Base-by-base conservation (phyloP, 768 basidiomycete genomes). In the Psilocybe sp. region DNA sequence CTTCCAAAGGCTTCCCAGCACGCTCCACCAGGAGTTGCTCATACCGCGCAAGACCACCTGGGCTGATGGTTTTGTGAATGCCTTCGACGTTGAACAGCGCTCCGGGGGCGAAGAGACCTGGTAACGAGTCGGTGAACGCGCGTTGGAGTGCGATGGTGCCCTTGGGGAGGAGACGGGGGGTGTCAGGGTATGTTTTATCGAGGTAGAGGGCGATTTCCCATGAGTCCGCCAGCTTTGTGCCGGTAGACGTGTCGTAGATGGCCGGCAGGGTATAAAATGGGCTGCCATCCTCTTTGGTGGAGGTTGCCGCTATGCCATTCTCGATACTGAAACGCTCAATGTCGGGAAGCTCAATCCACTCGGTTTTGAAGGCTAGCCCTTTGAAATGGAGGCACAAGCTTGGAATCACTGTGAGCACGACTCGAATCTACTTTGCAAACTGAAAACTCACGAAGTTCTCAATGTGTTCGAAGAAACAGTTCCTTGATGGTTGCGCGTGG, bases 331-430 rank as follows among this genome's bases (percentile, higher is more conserved):
- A 55, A 0, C 44, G 20, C 44, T 63, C 71, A 44, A 84, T 75
- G 46, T 82, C 77, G 3, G 75, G 75, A 52, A 70, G 77, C 50
- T 81, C 79, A 46, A 82, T 59, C 74, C 76, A 79, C 40, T 73
- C 68, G 4, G 79, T 80, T 55, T 66, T 71, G 63, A 76, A 76
- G 1, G 72, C 54, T n/a, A 70, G 47, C 2, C 59, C 62, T 60
- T 70, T 72, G 58, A 62, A 69, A 50, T 70, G 71, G 44, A 74
- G 56, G 33, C 60, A 56, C 40, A 65, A 70, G 49, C 69, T 69
- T 46, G 12, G 6, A 16, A 15, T 7, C 4, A 28, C 23, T 3
- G 23, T 28, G 23, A 28, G 23, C 7, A 7, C 23, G 23, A 3
- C 23, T 28, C 23, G 7, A 28, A 28, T 7, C 3, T n/a, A n/a